Evolutionary conservation across 495 filamentous ascomycete species (phyloP).

Genomic region (Amniculicola lignicola): DNA sequence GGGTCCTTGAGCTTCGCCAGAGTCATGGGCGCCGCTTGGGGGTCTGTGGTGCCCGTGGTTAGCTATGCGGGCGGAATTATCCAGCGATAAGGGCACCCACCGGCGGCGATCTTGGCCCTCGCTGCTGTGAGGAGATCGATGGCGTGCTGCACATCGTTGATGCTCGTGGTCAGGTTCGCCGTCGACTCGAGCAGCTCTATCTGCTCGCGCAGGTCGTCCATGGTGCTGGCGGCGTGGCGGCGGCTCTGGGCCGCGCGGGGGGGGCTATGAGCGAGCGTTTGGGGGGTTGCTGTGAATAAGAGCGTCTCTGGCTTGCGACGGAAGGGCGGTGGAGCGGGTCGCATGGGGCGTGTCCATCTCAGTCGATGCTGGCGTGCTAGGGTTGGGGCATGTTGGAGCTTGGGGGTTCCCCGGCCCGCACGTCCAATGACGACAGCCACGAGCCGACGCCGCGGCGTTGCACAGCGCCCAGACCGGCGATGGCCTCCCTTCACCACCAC

Average conservation of each 20-base stretch:
- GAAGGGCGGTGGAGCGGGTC: not conserved
- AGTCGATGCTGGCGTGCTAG: conserved; percentile 8
- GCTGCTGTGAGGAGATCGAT: conserved; percentile 73
- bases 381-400: conserved; percentile 1
- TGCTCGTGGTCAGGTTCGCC: conserved; percentile 66
- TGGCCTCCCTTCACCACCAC: too few relatives aligned
- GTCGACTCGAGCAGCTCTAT: conserved; percentile 60
- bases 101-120: conserved; percentile 49
- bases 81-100: conserved; percentile 16
- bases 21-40: conserved; percentile 63
- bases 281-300: not conserved
- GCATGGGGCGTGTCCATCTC: conserved; percentile 1
- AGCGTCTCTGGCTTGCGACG: not conserved
- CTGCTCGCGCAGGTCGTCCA: conserved; percentile 58
- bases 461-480: too few relatives aligned
- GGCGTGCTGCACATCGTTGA: conserved; percentile 73
- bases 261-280: conserved; percentile 3
- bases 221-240: conserved; percentile 39
- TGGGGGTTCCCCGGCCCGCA: too few relatives aligned
- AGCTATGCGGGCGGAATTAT: not conserved
- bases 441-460: too few relatives aligned
- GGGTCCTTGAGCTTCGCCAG: conserved; percentile 83
- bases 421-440: too few relatives aligned
- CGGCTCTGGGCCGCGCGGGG: conserved; percentile 2
- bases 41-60: conserved; percentile 50